phyloP scores from a whole-genome alignment of 148 eudicot species.

The Vaccinium darrowii region DNA sequence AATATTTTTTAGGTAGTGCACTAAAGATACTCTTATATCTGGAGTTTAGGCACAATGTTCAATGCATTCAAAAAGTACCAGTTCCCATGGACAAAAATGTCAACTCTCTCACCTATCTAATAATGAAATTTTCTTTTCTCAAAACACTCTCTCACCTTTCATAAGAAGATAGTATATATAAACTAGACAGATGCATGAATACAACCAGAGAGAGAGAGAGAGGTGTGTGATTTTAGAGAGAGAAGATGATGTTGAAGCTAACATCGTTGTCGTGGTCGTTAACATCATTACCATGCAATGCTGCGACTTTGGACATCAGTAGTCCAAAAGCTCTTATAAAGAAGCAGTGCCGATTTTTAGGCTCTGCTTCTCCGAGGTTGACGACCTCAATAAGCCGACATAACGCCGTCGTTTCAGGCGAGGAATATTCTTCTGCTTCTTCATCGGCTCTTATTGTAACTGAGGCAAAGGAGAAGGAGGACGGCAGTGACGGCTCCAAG shows the following conservation, averaged over 20 bases:
- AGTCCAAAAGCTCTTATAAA: slow-evolving; percentile 12
- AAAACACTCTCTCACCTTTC: background rate
- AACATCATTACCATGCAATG: slow-evolving; percentile 27
- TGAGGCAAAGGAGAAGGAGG: background rate
- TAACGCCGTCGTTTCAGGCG: slow-evolving; percentile 12
- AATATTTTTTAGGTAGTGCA: no score
- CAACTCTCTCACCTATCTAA: background rate
- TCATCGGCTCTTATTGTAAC: background rate
- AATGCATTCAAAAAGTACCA: no score
- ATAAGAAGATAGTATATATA: background rate
- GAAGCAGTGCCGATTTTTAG: slow-evolving; percentile 26
- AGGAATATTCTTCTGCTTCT: background rate
- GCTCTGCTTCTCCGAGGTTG: slow-evolving; percentile 19
- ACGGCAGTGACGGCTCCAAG: no score
- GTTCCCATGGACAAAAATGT: background rate
- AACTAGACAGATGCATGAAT: no score
- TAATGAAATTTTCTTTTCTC: no score
- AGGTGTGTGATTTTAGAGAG: background rate
- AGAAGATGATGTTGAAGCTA: slow-evolving; percentile 23
- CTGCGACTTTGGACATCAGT: background rate
- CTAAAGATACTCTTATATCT: no score
- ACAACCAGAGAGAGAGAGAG: background rate
- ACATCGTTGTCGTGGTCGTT: background rate
- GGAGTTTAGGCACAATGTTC: no score
- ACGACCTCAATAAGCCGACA: slow-evolving; percentile 5